Percentiles rank a stretch among this genome's conserved stretches.
Conservation (phyloP, 2,329 filamentous ascomycete species). For the Fusarium redolens region DNA sequence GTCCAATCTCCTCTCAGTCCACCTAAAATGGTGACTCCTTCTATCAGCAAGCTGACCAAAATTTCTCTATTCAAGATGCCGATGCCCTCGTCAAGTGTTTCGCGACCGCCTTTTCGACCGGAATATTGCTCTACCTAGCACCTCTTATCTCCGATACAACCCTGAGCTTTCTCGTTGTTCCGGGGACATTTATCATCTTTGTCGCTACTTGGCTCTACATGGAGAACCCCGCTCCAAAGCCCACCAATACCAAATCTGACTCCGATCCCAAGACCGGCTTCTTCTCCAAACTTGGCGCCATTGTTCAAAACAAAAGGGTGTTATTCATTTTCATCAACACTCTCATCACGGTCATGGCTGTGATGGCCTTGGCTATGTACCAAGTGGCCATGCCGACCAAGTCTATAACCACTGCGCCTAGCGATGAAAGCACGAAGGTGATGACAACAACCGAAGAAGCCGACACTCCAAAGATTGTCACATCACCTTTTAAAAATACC, state of each 20-base stretch:
- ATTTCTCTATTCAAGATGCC: neutral
- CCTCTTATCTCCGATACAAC: neutral
- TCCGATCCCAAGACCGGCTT: neutral
- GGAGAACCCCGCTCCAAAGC: neutral
- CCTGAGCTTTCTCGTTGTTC: neutral
- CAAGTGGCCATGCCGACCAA: neutral
- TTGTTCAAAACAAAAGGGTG: neutral
- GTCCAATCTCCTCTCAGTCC: accelerated
- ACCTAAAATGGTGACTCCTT: neutral
- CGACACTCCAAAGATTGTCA: neutral
- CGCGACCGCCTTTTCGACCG: neutral
- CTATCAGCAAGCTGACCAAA: neutral
- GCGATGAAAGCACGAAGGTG: neutral
- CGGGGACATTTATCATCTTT: neutral
- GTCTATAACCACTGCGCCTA: neutral
- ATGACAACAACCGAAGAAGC: neutral
- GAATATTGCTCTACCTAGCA: neutral
- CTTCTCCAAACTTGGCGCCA: neutral
- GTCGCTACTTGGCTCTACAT: neutral
- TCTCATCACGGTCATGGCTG: neutral
- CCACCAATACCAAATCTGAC: neutral
- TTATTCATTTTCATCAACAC: neutral
- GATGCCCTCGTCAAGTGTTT: neutral
- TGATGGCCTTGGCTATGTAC: neutral
- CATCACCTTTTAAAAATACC: neutral